Evolutionary conservation across 257 asterid species (phyloP).

Genomic region (Perilla frutescens): DNA sequence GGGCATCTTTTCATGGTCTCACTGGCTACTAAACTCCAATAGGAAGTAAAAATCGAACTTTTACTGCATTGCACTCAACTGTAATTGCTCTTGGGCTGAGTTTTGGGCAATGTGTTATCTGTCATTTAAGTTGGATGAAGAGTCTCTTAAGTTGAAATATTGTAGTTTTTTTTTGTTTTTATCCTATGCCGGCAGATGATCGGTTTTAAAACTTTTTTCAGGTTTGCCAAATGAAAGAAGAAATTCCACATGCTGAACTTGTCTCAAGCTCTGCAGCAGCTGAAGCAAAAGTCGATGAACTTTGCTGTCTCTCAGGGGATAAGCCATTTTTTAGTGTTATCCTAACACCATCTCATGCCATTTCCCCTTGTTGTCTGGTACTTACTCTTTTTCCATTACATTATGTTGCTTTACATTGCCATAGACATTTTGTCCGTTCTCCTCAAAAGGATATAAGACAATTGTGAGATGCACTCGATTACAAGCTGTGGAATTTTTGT

Average conservation of each 20-base stretch:
- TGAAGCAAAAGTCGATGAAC: slow-evolving; percentile 27
- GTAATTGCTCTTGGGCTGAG: not conserved
- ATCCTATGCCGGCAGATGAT: not conserved
- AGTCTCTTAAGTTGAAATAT: not conserved
- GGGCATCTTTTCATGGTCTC: not conserved
- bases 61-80: not conserved
- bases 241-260: not conserved
- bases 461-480: too few relatives aligned
- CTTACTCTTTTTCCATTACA: not conserved
- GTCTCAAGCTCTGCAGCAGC: slow-evolving; percentile 2
- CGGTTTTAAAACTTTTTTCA: not conserved
- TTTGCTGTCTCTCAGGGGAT: slow-evolving; percentile 38
- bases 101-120: not conserved
- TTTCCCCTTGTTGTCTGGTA: slow-evolving; percentile 31
- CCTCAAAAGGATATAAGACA: not conserved
- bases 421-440: not conserved
- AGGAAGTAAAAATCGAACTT: not conserved
- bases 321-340: slow-evolving; percentile 36
- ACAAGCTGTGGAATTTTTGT: not conserved
- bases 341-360: slow-evolving; percentile 31
- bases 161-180: too few relatives aligned
- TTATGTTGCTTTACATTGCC: not conserved
- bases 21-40: not conserved
- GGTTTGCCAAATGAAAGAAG: not conserved
- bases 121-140: not conserved